Evolutionary conservation across 257 asterid genomes (phyloP).

Genomic region (Coffea eugenioides): DNA sequence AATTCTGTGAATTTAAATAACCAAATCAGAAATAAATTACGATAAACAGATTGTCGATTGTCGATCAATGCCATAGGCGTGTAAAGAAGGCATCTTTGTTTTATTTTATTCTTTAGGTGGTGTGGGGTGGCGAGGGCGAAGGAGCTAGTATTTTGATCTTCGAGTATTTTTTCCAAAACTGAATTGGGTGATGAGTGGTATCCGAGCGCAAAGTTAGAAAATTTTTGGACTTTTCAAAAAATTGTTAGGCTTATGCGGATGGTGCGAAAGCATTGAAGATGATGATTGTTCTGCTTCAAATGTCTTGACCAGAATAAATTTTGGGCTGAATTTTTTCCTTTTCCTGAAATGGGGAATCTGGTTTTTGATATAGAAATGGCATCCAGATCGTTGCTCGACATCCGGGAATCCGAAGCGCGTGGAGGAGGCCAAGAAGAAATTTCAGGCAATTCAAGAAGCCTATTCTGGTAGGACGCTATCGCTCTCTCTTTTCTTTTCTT

Average conservation of each 20-base stretch:
- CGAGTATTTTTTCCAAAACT: not conserved
- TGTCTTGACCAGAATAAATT: not conserved
- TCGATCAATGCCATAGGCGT: not conserved
- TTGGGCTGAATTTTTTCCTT: not conserved
- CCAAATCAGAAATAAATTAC: not conserved
- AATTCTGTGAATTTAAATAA: not conserved
- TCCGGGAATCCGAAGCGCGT: constrained; percentile 44
- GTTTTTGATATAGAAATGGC: constrained; percentile 62
- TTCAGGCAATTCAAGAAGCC: constrained; percentile 85
- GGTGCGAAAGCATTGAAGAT: constrained; percentile 2
- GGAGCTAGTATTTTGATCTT: not conserved
- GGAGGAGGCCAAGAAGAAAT: constrained; percentile 82
- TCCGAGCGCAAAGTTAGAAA: no score
- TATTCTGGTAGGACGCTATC: constrained; percentile 56
- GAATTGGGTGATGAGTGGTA: not conserved
- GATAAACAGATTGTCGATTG: not conserved
- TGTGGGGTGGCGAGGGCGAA: no score
- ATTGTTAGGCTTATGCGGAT: not conserved
- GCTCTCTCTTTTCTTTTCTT: no score
- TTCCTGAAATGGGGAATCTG: constrained; percentile 4
- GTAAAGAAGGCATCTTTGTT: not conserved
- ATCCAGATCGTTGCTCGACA: constrained; percentile 79
- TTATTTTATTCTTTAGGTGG: no score
- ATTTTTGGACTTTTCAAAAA: not conserved
- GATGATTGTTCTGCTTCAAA: not conserved